These are phyloP conservation scores for Penicillium antarcticum DNA, from an alignment of 495 filamentous ascomycete species.

Conservation along the genomic window DNA sequence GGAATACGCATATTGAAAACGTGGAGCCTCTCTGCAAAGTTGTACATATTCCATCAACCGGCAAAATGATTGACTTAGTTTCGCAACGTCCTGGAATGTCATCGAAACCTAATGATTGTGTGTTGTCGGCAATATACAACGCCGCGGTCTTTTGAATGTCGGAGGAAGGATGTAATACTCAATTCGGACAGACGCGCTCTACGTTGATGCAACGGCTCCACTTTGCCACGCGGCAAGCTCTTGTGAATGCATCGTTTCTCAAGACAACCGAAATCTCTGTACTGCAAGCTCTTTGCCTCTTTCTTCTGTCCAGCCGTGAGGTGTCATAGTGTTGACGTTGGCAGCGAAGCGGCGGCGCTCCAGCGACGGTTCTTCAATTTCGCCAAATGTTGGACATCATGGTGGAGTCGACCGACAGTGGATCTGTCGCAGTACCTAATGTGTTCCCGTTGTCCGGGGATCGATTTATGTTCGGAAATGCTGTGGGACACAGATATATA, in stretches of 20 bases:
- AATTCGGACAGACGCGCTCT: constrained; percentile 28
- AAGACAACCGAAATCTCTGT: constrained; percentile 26
- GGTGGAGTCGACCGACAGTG: no score
- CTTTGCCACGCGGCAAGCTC: constrained; percentile 16
- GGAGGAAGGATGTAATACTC: constrained; percentile 26
- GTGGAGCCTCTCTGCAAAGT: constrained; percentile 66
- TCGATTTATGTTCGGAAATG: no score
- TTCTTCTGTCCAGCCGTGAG: constrained; percentile 16
- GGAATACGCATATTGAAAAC: constrained; percentile 58
- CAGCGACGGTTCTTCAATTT: no score
- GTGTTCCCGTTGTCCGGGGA: no score
- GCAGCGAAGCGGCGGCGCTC: no score
- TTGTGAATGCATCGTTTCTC: constrained; percentile 32
- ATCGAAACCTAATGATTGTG: constrained; percentile 32
- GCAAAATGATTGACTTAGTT: constrained; percentile 29
- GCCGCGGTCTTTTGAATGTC: constrained; percentile 33
- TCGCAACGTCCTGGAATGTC: constrained; percentile 20
- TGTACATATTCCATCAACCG: constrained; percentile 58
- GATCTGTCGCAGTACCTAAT: no score
- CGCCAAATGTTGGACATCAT: no score
- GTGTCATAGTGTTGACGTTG: no score
- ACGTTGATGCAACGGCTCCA: constrained; percentile 13
- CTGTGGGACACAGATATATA: no score
- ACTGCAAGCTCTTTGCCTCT: constrained; percentile 31
- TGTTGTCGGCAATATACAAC: constrained; percentile 45